Conservation (phyloP, 208 protist genomes). For the Vickermania ingenoplastis region DNA sequence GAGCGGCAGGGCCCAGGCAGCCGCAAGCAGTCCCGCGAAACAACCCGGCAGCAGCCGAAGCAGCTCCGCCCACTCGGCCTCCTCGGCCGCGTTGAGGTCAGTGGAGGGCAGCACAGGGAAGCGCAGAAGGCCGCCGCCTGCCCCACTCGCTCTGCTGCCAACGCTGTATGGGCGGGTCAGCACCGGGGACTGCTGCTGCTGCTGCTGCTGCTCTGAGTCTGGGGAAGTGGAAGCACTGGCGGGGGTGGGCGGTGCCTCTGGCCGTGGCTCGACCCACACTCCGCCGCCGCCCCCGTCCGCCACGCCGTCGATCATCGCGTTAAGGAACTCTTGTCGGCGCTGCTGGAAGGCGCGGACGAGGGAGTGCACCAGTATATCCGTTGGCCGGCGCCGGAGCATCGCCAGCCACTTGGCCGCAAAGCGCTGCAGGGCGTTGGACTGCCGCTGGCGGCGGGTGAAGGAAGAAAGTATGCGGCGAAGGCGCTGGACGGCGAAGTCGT, state of each 20-base stretch:
- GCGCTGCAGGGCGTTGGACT: not conserved
- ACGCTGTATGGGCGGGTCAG: no score
- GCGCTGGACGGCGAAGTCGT: not conserved
- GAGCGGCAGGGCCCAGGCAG: not conserved
- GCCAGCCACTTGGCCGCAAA: not conserved
- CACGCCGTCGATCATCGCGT: not conserved
- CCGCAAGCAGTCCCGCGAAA: not conserved
- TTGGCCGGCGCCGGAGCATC: not conserved
- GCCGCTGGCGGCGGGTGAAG: not conserved
- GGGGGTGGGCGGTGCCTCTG: no score
- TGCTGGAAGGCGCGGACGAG: not conserved
- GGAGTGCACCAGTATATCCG: not conserved
- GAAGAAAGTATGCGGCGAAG: not conserved
- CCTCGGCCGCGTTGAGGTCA: not conserved
- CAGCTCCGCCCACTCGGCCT: not conserved
- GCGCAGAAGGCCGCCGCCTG: no score
- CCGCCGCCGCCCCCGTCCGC: not conserved
- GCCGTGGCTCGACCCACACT: not conserved
- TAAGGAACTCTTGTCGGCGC: not conserved
- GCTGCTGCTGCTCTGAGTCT: not conserved
- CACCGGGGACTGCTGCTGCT: not conserved
- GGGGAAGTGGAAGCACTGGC: not conserved
- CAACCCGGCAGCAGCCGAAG: not conserved
- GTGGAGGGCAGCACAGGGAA: no score
- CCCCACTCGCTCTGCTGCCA: no score